phyloP scores from a whole-genome alignment of 2,329 filamentous ascomycete genomes.

The Talaromyces amestolkiae region DNA sequence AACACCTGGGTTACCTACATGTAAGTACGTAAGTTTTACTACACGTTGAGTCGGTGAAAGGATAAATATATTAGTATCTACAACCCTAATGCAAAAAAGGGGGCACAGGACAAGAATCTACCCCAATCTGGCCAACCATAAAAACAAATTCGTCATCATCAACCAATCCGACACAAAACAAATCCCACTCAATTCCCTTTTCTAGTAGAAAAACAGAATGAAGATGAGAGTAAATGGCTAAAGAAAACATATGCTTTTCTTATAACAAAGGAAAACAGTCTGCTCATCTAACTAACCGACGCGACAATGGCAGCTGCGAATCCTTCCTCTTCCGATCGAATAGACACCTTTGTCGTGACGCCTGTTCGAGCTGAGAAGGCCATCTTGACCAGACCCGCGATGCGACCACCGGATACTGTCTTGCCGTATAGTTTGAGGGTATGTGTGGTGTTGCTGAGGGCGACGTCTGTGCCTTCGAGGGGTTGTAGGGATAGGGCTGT shows the following conservation, averaged over 20 bases:
- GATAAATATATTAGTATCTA: constrained; percentile 17
- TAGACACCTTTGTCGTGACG: constrained; percentile 92
- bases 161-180: neutral
- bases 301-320: constrained; percentile 81
- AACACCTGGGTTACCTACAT: neutral
- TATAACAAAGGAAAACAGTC: neutral
- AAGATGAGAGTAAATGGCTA: neutral
- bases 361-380: constrained; percentile 89
- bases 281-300: constrained; percentile 65
- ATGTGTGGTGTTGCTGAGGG: constrained; percentile 83
- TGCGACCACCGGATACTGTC: constrained; percentile 84
- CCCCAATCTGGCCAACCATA: neutral
- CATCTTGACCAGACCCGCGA: constrained; percentile 86
- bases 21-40: neutral
- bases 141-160: constrained; percentile 13
- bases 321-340: constrained; percentile 87
- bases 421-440: constrained; percentile 95
- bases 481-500: constrained; percentile 87
- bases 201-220: neutral
- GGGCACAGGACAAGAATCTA: neutral
- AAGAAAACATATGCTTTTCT: constrained; percentile 3
- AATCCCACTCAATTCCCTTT: constrained; percentile 1
- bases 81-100: constrained; percentile 17
- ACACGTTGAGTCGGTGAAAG: neutral
- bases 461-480: constrained; percentile 89